These are phyloP conservation scores for Cenchrus fungigraminus DNA, from an alignment of 176 grass and related monocot genomes.

Conservation along the genomic window DNA sequence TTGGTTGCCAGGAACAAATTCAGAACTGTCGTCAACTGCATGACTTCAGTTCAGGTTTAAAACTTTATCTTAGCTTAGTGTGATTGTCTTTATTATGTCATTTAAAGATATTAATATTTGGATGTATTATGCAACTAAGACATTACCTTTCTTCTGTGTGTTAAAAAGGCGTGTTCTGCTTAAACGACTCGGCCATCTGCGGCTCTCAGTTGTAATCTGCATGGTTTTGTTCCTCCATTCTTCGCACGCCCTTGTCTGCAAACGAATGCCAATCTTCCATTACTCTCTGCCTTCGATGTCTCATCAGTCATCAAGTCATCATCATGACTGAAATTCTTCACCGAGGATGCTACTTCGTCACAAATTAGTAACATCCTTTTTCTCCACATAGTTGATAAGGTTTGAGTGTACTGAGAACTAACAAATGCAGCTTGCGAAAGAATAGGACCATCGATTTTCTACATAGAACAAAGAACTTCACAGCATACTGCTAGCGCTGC, in stretches of 20 bases:
- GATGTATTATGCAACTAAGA: constrained; percentile 77
- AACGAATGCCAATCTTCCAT: constrained; percentile 42
- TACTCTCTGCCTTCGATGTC: constrained; percentile 44
- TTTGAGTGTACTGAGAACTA: constrained; percentile 36
- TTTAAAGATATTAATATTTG: constrained; percentile 47
- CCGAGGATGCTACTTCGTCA: constrained; percentile 43
- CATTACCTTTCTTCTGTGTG: constrained; percentile 80
- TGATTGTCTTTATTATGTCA: constrained; percentile 42
- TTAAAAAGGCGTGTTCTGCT: constrained; percentile 89
- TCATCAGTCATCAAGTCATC: constrained; percentile 22
- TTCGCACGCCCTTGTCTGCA: constrained; percentile 46
- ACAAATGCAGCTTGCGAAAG: constrained; percentile 34
- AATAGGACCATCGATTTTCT: constrained; percentile 6
- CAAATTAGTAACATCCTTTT: constrained; percentile 54
- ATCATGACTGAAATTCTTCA: constrained; percentile 30
- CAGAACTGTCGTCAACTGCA: constrained; percentile 60
- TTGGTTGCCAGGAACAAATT: constrained; percentile 63
- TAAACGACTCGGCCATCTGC: constrained; percentile 67
- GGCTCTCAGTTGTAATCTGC: constrained; percentile 65
- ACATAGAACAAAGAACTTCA: constrained; percentile 7
- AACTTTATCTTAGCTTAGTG: constrained; percentile 70
- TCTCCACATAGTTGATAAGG: constrained; percentile 28
- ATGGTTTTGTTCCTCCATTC: constrained; percentile 85
- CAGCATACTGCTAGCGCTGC: background rate
- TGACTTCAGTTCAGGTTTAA: constrained; percentile 92